Base-by-base conservation (phyloP, 768 basidiomycete genomes). In the Macrolepiota fuliginosa region DNA sequence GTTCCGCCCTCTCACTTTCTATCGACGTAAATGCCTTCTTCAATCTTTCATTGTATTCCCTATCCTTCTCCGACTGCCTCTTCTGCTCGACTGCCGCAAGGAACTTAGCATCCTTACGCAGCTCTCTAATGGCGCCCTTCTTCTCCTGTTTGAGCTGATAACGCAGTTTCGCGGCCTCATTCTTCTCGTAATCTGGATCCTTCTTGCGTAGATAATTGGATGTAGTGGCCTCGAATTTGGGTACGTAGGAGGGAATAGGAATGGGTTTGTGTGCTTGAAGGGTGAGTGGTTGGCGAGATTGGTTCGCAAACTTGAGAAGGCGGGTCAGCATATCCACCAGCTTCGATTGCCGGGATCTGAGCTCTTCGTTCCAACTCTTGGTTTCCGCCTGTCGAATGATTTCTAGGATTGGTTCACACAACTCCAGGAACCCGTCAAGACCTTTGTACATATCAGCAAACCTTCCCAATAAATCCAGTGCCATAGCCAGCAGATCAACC, bases 191-290 rank as follows among this genome's bases (percentile, higher is more conserved):
- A 73, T 99, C 95, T 9, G 96, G 96, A 73, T 98, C 97, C 69
- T 90, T 90, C 56, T 81, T 79, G 54, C 88, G 89, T 63, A 89
- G 75, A 71, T 91, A 92, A 46, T 84, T 88, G 5, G 92, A 93
- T 0, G 83, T 83, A 1, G 81, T 79, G 10, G 79, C 74, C 68
- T 96, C 95, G 74, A 99, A 99, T 72, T 95, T 96, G 69, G 97
- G 97, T 25, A 94, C 82, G 73, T 93, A 95, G 0, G 94, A 85
- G 3, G 94, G 86, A 66, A 99, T 98, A 4, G 97, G 94, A 50
- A 98, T 96, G 0, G 95, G 92, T 72, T 96, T 97, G 79, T 98
- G 96, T 2, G 90, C 82, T 77, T 99, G 97, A 22, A 98, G 82
- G 2, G 74, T 77, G 29, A 99, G 86, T 0, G 97, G 94, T 56